Base-by-base conservation (phyloP, 306 rosid species). In the Casuarina glauca region DNA sequence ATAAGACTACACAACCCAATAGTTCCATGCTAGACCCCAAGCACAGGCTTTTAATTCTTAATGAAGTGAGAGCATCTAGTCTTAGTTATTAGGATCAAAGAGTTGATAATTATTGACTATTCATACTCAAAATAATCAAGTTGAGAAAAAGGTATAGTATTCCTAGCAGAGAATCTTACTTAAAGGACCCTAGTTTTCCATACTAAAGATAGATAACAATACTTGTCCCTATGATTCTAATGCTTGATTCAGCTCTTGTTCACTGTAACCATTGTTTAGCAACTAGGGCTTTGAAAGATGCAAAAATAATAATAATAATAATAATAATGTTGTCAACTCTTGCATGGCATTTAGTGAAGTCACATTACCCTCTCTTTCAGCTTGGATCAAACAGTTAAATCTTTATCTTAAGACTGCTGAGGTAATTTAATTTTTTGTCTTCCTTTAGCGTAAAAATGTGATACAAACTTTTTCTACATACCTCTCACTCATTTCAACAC, bases 321-420 rank as follows among this genome's bases (percentile, higher is more conserved):
- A 20, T 20, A 20, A 20, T 20, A 20, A 20, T 20, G 26, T 94
- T 78, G 74, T 94, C 79, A 94, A 89, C 80, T 86, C 98, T 51
- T 94, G 98, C 76, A 60, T 94, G 60, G 89, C 97, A n/a, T 94
- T 90, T 88, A 88, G 90, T 45, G 98, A 94, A 86, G 93, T 91
- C 85, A 94, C 97, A 66, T 82, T 92, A 81, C 98, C 97, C 70
- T 92, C 98, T 61, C 81, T 94, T 81, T 84, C 89, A 74, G 51
- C 84, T 78, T 89, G 41, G 62, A 86, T 51, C 54, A 86, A 85
- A 83, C 92, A 88, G 87, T 83, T 94, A 78, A 91, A 92, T 84
- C 93, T 94, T 76, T 88, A 88, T 81, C 86, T 94, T 20, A 97
- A 94, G 89, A 92, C 98, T 44, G 91, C 95, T 11, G 98, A 92